A percentile compares a stretch with the other conserved stretches of the same genome.
Evolutionary conservation across 495 filamentous ascomycete genomes (phyloP).

Genomic region (Rhypophila decipiens): DNA sequence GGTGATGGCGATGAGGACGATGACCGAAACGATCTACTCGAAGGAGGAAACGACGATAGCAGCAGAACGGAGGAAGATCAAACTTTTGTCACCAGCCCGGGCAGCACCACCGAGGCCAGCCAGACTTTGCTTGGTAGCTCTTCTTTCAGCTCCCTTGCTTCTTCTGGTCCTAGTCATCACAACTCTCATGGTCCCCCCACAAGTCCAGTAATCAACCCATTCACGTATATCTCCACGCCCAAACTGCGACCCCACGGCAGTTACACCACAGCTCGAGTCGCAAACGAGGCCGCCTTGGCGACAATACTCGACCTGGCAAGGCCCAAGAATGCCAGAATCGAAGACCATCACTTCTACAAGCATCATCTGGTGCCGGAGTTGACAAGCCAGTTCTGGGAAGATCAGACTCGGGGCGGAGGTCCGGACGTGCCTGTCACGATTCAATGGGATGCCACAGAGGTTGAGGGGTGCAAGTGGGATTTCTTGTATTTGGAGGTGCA

Average conservation of each 20-base stretch:
- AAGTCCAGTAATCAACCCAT: neutral
- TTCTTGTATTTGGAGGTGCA: slow-evolving; percentile 12
- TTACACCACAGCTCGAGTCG: slow-evolving; percentile 8
- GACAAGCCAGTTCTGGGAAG: slow-evolving; percentile 1
- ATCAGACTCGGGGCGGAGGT: no score
- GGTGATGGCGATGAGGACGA: neutral
- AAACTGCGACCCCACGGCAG: slow-evolving; percentile 3
- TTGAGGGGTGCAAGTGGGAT: slow-evolving; percentile 6
- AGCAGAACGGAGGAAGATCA: neutral
- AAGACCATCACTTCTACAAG: slow-evolving; percentile 4
- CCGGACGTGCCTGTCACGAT: neutral
- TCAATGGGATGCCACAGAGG: slow-evolving; percentile 7
- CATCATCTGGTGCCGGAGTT: neutral
- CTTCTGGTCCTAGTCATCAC: no score
- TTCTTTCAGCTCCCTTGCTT: no score
- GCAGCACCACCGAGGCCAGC: neutral
- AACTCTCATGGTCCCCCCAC: neutral
- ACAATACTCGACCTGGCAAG: slow-evolving; percentile 4
- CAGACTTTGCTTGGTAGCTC: no score
- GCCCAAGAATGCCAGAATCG: neutral
- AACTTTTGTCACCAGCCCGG: neutral
- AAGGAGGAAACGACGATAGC: neutral
- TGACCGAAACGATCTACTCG: neutral
- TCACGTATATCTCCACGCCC: neutral
- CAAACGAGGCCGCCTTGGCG: slow-evolving; percentile 5